These are phyloP conservation scores for Aspergillus clavatus DNA, from an alignment of 2,329 filamentous ascomycete species.

Conservation along the genomic window DNA sequence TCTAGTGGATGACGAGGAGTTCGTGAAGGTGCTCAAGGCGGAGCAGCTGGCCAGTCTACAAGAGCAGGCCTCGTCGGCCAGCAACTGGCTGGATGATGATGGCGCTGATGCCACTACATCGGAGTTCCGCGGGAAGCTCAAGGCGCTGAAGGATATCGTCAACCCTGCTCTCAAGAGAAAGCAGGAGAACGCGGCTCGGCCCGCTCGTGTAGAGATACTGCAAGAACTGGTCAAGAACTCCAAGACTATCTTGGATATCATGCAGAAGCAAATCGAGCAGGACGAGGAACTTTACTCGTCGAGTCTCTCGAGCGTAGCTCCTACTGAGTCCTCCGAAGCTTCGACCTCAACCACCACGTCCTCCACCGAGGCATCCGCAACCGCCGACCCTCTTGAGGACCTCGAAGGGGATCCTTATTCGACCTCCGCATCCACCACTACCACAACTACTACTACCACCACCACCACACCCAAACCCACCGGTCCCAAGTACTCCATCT, in stretches of 20 bases:
- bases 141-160: slow-evolving; percentile 71
- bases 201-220: slow-evolving; percentile 62
- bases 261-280: slow-evolving; percentile 69
- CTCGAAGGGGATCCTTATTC: slow-evolving; percentile 65
- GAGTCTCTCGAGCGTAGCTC: slow-evolving; percentile 44
- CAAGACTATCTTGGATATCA: slow-evolving; percentile 62
- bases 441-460: slow-evolving; percentile 26
- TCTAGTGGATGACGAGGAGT: slow-evolving; percentile 70
- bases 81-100: slow-evolving; percentile 89
- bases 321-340: slow-evolving; percentile 32
- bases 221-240: slow-evolving; percentile 68
- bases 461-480: slow-evolving; percentile 34
- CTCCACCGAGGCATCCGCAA: slow-evolving; percentile 18
- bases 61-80: slow-evolving; percentile 61
- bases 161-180: slow-evolving; percentile 71
- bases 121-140: slow-evolving; percentile 69
- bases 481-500: slow-evolving; percentile 59
- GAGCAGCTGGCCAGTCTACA: slow-evolving; percentile 64
- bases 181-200: slow-evolving; percentile 66
- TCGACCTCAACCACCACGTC: slow-evolving; percentile 40
- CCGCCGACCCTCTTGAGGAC: slow-evolving; percentile 59
- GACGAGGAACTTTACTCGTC: slow-evolving; percentile 58
- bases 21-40: slow-evolving; percentile 65
- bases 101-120: slow-evolving; percentile 71
- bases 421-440: slow-evolving; percentile 33